Base-by-base conservation (phyloP, 805 yeast genomes). In the Komagataella pastoris region DNA sequence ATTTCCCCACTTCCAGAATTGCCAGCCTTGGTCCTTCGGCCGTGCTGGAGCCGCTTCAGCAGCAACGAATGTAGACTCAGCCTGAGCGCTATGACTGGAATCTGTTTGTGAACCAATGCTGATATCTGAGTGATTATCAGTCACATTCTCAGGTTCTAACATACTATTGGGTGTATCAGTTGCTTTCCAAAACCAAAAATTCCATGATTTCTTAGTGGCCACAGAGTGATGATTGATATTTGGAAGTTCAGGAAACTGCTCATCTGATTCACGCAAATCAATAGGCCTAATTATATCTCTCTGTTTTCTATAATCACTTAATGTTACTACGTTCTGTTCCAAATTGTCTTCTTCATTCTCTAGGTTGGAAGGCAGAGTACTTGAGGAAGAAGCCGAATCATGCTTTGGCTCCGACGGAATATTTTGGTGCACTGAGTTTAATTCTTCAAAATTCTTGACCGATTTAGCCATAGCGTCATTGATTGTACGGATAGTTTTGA, bases 1-100 rank as follows among this genome's bases (percentile, higher is more conserved):
- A 7, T 18, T 47, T 36, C 40, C 50, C 57, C 61, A 58, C 17
- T 49, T 49, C 62, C 62, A 60, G 3, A 60, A 58, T 17, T 40
- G 51, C 61, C 60, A 52, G 44, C 46, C 7, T 24, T 18, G 36
- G 17, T 6, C 40, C 40, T 30, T 30, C 5, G 14, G 40, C 8
- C 6, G 14, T 30, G 40, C 40, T 10, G 14, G 4, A 5, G 40
- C 40, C 8, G 40, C 6, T 14, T 30, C 40, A 30, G 40, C 14
- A 8, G 40, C 40, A 3, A 30, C 40, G n/a, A 30, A 10, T 2
- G 40, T 30, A 30, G 40, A 10, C 10, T 30, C 40, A 30, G 40
- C 40, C 14, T 30, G n/a, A 10, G 40, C 40, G 10, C 40, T 30
- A 30, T 30, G 12, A 14, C 40, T 10, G 14, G 40, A 30, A 5